phyloP scores from a whole-genome alignment of 2,329 filamentous ascomycete genomes.

The Pyrenochaeta sp. region DNA sequence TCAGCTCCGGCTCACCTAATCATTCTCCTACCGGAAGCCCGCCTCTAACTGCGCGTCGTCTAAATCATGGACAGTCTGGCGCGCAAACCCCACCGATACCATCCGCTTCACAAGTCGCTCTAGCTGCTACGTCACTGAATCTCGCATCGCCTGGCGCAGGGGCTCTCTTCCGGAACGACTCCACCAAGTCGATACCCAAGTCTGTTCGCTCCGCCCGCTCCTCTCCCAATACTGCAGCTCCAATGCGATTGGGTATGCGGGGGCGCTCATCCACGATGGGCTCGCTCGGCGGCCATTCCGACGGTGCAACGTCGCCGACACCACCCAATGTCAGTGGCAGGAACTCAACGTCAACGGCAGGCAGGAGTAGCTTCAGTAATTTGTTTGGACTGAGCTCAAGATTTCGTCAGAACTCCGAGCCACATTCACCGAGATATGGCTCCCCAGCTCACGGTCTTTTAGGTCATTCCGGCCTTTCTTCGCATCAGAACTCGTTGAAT shows the following conservation, averaged over 20 bases:
- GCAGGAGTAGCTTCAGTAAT: slow-evolving; percentile 91
- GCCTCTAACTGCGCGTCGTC: slow-evolving; percentile 43
- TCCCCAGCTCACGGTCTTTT: slow-evolving; percentile 66
- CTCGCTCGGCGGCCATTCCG: slow-evolving; percentile 76
- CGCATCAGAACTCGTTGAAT: slow-evolving; percentile 85
- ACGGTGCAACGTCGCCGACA: slow-evolving; percentile 72
- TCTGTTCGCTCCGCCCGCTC: slow-evolving; percentile 72
- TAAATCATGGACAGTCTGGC: slow-evolving; percentile 39
- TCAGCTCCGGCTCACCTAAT: slow-evolving; percentile 42
- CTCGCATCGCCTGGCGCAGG: slow-evolving; percentile 53
- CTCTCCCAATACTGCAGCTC: slow-evolving; percentile 64
- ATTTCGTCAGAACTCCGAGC: slow-evolving; percentile 82
- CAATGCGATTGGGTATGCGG: slow-evolving; percentile 66
- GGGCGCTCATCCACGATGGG: slow-evolving; percentile 90
- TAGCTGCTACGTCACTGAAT: slow-evolving; percentile 56
- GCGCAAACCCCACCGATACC: slow-evolving; percentile 49
- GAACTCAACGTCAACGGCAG: slow-evolving; percentile 82
- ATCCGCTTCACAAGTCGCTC: slow-evolving; percentile 61
- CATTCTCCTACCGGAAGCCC: slow-evolving; percentile 47
- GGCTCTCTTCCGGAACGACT: slow-evolving; percentile 66
- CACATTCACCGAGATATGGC: slow-evolving; percentile 66
- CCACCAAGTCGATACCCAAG: slow-evolving; percentile 67
- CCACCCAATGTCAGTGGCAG: slow-evolving; percentile 58
- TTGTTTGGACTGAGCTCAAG: slow-evolving; percentile 78
- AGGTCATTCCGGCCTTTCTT: slow-evolving; percentile 73